phyloP scores from a whole-genome alignment of 768 basidiomycete genomes.

The Termitomyces heimii region DNA sequence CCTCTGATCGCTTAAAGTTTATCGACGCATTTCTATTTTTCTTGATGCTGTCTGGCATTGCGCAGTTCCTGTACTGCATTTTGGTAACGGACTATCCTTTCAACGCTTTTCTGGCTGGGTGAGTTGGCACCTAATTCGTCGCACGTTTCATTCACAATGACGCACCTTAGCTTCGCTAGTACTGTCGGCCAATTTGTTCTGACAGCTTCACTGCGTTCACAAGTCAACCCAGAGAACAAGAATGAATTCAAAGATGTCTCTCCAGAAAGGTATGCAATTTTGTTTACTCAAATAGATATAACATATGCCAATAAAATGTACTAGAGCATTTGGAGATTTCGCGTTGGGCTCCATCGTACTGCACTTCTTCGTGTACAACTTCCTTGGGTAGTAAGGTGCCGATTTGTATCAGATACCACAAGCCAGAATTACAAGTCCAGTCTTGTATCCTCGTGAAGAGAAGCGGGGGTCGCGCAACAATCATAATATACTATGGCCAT shows the following conservation, averaged over 20 bases:
- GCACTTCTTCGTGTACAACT: slow-evolving; percentile 99
- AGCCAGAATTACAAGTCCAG: not conserved
- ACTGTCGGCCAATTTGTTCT: slow-evolving; percentile 97
- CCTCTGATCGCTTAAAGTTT: slow-evolving; percentile 83
- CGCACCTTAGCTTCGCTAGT: slow-evolving; percentile 72
- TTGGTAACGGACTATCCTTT: slow-evolving; percentile 92
- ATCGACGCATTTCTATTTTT: slow-evolving; percentile 92
- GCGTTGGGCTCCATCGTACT: slow-evolving; percentile 91
- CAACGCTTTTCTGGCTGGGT: slow-evolving; percentile 97
- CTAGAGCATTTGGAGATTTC: slow-evolving; percentile 96
- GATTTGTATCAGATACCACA: slow-evolving; percentile 13
- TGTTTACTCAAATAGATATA: not conserved
- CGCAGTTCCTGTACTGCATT: slow-evolving; percentile 90
- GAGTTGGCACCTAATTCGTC: slow-evolving; percentile 22
- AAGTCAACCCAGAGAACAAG: slow-evolving; percentile 85
- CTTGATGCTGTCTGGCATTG: slow-evolving; percentile 83
- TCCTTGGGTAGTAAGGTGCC: slow-evolving; percentile 63
- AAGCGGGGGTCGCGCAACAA: not conserved
- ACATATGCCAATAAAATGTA: slow-evolving; percentile 1
- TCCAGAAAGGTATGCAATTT: slow-evolving; percentile 72
- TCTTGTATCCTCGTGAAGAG: not conserved
- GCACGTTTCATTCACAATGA: not conserved
- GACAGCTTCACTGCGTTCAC: slow-evolving; percentile 84
- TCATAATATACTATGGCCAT: not conserved
- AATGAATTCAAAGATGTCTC: slow-evolving; percentile 85